Conservation (phyloP, 2,329 filamentous ascomycete genomes). For the Venturia pyrina region DNA sequence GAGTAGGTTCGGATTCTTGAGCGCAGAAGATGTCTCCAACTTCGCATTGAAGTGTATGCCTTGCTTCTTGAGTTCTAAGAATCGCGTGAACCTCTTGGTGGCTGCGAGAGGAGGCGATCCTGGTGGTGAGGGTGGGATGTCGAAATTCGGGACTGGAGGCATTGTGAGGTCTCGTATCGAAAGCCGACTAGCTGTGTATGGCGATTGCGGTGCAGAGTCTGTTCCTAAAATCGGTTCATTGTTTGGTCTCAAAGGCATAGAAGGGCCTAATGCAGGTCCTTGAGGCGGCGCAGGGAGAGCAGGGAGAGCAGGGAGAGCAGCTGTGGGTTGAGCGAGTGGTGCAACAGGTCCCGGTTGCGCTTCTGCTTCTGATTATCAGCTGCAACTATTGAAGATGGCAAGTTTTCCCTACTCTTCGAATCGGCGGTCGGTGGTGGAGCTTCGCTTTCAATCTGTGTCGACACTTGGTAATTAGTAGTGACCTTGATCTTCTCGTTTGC, state of each 20-base stretch:
- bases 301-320: background rate
- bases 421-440: background rate
- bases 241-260: background rate
- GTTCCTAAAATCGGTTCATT: background rate
- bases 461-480: slow-evolving; percentile 14
- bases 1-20: slow-evolving; percentile 63
- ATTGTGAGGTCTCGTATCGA: slow-evolving; percentile 63
- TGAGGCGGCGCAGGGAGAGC: background rate
- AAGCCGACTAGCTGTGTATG: slow-evolving; percentile 56
- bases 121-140: slow-evolving; percentile 65
- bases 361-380: background rate
- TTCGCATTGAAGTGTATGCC: slow-evolving; percentile 71
- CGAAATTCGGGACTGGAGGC: slow-evolving; percentile 59
- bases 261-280: slow-evolving; percentile 13
- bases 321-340: background rate
- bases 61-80: slow-evolving; percentile 66
- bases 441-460: slow-evolving; percentile 7
- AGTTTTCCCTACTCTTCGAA: background rate
- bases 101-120: slow-evolving; percentile 37
- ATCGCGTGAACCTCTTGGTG: slow-evolving; percentile 61
- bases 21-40: slow-evolving; percentile 53
- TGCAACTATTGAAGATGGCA: background rate
- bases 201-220: slow-evolving; percentile 39
- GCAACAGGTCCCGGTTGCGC: background rate
- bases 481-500: slow-evolving; percentile 11